Evolutionary conservation across 1,284 basidiomycete species (phyloP).

Genomic region (Tilletia caries): DNA sequence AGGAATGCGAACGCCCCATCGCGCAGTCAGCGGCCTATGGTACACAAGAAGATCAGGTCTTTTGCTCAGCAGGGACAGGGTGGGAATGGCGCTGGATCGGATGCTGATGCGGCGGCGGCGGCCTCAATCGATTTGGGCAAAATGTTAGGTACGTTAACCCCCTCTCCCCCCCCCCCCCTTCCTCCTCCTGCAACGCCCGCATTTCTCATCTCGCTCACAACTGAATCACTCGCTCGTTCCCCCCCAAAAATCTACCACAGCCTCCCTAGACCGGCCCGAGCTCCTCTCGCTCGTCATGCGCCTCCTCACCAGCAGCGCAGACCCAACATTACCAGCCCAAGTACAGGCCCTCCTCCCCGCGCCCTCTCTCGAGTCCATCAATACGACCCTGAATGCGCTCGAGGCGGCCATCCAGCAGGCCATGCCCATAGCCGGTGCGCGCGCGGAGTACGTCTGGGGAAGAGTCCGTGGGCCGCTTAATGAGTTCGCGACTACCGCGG

Average conservation of each 20-base stretch:
- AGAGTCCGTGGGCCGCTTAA: conserved; percentile 35
- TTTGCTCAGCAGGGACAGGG: background rate
- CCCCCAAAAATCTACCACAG: conserved; percentile 17
- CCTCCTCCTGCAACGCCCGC: no score
- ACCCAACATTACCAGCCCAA: conserved; percentile 32
- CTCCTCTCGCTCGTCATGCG: conserved; percentile 37
- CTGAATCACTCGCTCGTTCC: background rate
- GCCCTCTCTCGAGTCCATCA: conserved; percentile 28
- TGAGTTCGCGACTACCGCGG: conserved; percentile 34
- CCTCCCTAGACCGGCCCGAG: conserved; percentile 44
- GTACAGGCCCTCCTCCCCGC: conserved; percentile 36
- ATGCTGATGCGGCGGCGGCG: background rate
- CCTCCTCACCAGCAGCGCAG: conserved; percentile 32
- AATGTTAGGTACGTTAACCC: conserved; percentile 5
- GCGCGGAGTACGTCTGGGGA: conserved; percentile 45
- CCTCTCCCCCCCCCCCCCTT: background rate
- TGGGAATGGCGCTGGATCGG: no score
- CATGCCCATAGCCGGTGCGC: conserved; percentile 29
- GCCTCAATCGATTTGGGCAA: conserved; percentile 2
- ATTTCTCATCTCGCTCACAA: no score
- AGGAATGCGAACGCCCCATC: no score
- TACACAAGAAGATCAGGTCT: conserved; percentile 10
- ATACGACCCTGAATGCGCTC: conserved; percentile 17
- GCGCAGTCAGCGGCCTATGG: background rate
- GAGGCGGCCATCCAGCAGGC: conserved; percentile 25